Conservation (phyloP, 805 yeast genomes). For the Lachancea mirantina region DNA sequence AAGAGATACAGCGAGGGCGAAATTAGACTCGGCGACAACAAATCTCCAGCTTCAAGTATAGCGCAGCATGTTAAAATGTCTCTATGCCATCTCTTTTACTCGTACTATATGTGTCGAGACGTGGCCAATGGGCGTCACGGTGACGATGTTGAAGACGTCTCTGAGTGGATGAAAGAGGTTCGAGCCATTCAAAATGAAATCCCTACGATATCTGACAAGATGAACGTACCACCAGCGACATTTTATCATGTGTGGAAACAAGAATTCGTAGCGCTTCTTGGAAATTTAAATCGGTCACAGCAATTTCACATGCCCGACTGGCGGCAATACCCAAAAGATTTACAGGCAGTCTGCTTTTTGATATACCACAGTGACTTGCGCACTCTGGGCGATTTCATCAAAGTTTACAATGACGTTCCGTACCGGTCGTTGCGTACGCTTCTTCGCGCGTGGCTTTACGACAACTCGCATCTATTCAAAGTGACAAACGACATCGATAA, state of each 20-base stretch:
- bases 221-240: conserved; percentile 1
- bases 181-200: conserved; percentile 2
- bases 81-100: conserved; percentile 24
- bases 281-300: conserved; percentile 14
- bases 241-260: conserved; percentile 24
- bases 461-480: conserved; percentile 17
- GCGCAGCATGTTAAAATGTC: conserved; percentile 19
- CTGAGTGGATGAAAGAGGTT: conserved; percentile 16
- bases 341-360: conserved; percentile 15
- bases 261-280: conserved; percentile 12
- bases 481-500: conserved; percentile 5
- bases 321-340: conserved; percentile 17
- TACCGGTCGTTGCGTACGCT: conserved; percentile 14
- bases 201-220: neutral
- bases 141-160: conserved; percentile 1
- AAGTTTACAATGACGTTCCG: conserved; percentile 15
- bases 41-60: conserved; percentile 2
- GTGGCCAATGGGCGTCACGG: conserved; percentile 12
- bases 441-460: conserved; percentile 25
- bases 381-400: conserved; percentile 19
- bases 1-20: conserved; percentile 9
- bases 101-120: conserved; percentile 19
- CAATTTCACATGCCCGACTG: conserved; percentile 25
- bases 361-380: conserved; percentile 19
- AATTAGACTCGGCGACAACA: conserved; percentile 12